phyloP scores from a whole-genome alignment of 805 yeast species.

The Wickerhamiella shivajii region DNA sequence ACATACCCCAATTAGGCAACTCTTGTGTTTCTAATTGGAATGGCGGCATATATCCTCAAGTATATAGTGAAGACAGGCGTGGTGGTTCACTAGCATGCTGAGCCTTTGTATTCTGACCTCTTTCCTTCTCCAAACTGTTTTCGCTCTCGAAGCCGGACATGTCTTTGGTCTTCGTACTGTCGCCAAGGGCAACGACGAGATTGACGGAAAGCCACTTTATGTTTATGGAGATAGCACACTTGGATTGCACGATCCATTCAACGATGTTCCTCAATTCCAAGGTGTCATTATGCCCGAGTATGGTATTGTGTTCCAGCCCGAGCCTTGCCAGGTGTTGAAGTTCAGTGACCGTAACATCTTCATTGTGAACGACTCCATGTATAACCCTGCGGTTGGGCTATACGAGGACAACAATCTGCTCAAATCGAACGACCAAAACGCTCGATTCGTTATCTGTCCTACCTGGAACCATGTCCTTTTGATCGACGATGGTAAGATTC shows the following conservation, averaged over 20 bases:
- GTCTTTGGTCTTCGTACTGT: conserved; percentile 18
- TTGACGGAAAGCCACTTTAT: conserved; percentile 15
- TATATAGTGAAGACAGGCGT: too few species aligned
- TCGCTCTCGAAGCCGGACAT: conserved; percentile 14
- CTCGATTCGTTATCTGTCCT: conserved; percentile 17
- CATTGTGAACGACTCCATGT: conserved; percentile 16
- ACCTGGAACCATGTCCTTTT: conserved; percentile 17
- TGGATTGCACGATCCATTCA: conserved; percentile 15
- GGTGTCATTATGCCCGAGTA: conserved; percentile 18
- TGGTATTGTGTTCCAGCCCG: conserved; percentile 19
- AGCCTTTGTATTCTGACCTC: too few species aligned
- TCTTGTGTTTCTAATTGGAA: too few species aligned
- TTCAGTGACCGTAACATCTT: conserved; percentile 14
- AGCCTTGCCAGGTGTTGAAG: conserved; percentile 18
- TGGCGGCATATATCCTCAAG: too few species aligned
- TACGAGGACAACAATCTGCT: conserved; percentile 11
- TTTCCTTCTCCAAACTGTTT: neutral
- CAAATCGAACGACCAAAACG: conserved; percentile 7
- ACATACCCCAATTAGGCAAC: too few species aligned
- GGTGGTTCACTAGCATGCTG: too few species aligned
- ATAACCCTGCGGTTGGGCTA: conserved; percentile 16
- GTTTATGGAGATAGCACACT: conserved; percentile 17
- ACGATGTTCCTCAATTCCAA: conserved; percentile 17
- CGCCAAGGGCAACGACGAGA: conserved; percentile 8
- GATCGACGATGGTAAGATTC: conserved; percentile 10